Percentiles rank a stretch among this genome's conserved stretches.
These are phyloP conservation scores for Trametes coccinea DNA, from an alignment of 768 basidiomycete species.

Conservation along the genomic window DNA sequence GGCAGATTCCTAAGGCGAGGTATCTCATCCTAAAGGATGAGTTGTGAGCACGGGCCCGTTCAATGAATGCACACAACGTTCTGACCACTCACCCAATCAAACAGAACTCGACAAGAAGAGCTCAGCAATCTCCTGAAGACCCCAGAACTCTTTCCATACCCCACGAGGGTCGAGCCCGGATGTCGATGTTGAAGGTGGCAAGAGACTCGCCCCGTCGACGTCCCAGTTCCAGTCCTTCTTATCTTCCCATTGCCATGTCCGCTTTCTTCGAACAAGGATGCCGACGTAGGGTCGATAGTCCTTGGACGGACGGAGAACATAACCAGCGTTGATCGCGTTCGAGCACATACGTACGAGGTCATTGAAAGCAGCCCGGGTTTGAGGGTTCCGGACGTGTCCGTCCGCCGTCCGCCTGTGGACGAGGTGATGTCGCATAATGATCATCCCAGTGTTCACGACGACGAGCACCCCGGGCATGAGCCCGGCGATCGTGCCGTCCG, in stretches of 20 bases:
- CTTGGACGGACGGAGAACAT: background rate
- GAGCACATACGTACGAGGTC: constrained; percentile 1
- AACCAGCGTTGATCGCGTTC: background rate
- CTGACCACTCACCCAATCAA: no score
- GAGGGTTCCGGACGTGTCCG: background rate
- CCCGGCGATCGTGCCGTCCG: background rate
- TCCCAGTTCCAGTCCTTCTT: background rate
- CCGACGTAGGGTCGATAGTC: background rate
- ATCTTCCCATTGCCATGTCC: background rate
- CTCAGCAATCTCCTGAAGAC: no score
- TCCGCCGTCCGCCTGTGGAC: background rate
- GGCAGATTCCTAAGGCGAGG: no score
- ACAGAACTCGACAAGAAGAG: no score
- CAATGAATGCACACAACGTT: no score
- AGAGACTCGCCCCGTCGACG: background rate
- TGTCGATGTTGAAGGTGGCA: background rate
- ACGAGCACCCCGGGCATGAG: background rate
- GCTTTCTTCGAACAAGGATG: background rate
- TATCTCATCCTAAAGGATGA: no score
- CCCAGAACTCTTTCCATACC: background rate
- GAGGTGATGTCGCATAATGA: background rate
- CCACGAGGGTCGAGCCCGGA: background rate
- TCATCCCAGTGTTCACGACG: background rate
- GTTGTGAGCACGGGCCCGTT: no score
- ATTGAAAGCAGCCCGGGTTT: background rate